phyloP scores from a whole-genome alignment of 345 rosid genomes.

The Rhodamnia rubescens region DNA sequence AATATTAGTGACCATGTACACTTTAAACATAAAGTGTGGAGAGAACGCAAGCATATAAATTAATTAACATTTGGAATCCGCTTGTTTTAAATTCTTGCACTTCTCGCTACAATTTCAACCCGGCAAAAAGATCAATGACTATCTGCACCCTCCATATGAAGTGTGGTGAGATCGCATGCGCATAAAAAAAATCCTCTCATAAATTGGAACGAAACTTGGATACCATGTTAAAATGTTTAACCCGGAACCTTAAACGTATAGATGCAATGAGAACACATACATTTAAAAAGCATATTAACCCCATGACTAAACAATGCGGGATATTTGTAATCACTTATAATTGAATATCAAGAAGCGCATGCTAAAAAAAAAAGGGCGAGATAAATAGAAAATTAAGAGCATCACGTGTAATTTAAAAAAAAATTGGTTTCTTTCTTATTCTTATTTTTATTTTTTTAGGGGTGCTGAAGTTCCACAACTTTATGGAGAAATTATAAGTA shows the following conservation, averaged over 20 bases:
- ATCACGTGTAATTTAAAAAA: not conserved
- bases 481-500: not conserved
- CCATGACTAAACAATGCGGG: not conserved
- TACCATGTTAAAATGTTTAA: not conserved
- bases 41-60: no score
- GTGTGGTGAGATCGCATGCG: no score
- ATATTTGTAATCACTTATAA: not conserved
- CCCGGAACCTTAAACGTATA: not conserved
- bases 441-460: not conserved
- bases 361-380: not conserved
- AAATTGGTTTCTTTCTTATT: no score
- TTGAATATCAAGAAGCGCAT: not conserved
- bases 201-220: not conserved
- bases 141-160: no score
- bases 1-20: no score
- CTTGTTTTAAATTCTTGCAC: no score
- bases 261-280: not conserved
- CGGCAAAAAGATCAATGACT: no score
- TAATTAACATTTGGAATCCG: no score
- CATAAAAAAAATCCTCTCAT: no score
- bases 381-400: not conserved
- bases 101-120: no score
- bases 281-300: not conserved
- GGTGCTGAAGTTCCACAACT: not conserved
- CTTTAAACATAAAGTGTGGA: no score